Evolutionary conservation across 768 basidiomycete genomes (phyloP), one percentile per base, ranked within the genome.

Genomic region (Paxillus rubicundulus): DNA sequence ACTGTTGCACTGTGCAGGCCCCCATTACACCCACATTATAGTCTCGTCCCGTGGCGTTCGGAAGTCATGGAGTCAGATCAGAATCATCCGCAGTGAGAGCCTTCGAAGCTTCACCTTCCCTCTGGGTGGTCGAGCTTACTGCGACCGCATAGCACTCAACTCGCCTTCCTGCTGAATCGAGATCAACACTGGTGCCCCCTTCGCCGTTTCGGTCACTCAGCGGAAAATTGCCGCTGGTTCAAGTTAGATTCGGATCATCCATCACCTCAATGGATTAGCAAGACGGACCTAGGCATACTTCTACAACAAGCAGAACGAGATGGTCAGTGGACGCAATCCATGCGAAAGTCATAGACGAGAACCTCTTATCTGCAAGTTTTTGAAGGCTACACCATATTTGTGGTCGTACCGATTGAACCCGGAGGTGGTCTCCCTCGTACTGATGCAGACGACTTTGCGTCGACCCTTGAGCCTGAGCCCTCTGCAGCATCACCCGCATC

Each of bases 181-280:
- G 75, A 86, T 43, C 85, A 89, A 48, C 94, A 96, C 61, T 97
- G 94, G 94, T 90, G 89, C 64, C 87, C 92, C 9, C 74, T 92
- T 30, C 84, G 91, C 39, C 82, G 88, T 17, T 95, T 95, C 63
- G 91, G 90, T 16, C 65, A 62, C 48, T 74, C 79, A 14, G 70
- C 69, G 13, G 58, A 65, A 42, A 72, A 75, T 47, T 85, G 82
- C 12, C 84, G 90, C 66, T 94, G 92, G 92, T 93, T 90, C 72
- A 92, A 95, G 66, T 76, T 96, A 9, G 88, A 95, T 64, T 94
- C 92, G 9, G 85, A 79, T 58, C 72, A 86, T 12, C 55, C 74
- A 30, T 65, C 70, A 5, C 92, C 94, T 9, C 84, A 92, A 67
- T 92, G 91, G 89, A 80, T 97, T 28, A 79, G 88, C 27, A 87